Evolutionary conservation across 2,329 filamentous ascomycete genomes (phyloP).

Genomic region (Pyricularia grisea): DNA sequence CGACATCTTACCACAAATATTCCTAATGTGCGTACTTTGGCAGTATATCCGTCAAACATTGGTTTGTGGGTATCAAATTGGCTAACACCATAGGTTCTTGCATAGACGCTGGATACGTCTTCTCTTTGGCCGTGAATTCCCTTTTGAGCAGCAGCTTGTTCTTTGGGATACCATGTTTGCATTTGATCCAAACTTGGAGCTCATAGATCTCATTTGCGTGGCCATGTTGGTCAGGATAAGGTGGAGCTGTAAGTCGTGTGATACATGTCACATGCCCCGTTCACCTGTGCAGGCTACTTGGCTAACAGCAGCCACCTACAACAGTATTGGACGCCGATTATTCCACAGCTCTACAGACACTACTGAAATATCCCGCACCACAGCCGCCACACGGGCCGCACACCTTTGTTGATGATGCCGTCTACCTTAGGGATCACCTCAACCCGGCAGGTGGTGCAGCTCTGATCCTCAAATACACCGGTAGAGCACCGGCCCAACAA

Average conservation of each 20-base stretch:
- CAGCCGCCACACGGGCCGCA: constrained; percentile 54
- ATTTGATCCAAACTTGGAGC: constrained; percentile 66
- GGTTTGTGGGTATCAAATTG: not conserved
- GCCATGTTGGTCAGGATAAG: constrained; percentile 88
- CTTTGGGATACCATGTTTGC: constrained; percentile 92
- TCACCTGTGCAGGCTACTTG: not conserved
- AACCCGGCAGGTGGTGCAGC: constrained; percentile 50
- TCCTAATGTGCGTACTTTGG: constrained; percentile 63
- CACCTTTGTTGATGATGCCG: constrained; percentile 77
- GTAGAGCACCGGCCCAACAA: constrained; percentile 32
- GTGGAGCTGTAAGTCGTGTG: constrained; percentile 62
- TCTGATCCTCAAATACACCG: constrained; percentile 64
- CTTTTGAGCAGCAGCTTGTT: constrained; percentile 71
- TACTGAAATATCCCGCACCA: constrained; percentile 75
- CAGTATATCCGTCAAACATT: not conserved
- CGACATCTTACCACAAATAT: constrained; percentile 92
- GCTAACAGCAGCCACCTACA: not conserved
- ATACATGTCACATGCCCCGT: not conserved
- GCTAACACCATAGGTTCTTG: constrained; percentile 5
- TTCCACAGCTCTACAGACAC: constrained; percentile 68
- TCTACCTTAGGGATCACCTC: constrained; percentile 62
- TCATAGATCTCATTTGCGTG: constrained; percentile 86
- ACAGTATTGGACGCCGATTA: constrained; percentile 80
- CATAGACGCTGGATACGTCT: constrained; percentile 83
- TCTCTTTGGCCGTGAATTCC: constrained; percentile 86